Evolutionary conservation across 768 basidiomycete species (phyloP).

Genomic region (Omphalotus guepiniiformis): DNA sequence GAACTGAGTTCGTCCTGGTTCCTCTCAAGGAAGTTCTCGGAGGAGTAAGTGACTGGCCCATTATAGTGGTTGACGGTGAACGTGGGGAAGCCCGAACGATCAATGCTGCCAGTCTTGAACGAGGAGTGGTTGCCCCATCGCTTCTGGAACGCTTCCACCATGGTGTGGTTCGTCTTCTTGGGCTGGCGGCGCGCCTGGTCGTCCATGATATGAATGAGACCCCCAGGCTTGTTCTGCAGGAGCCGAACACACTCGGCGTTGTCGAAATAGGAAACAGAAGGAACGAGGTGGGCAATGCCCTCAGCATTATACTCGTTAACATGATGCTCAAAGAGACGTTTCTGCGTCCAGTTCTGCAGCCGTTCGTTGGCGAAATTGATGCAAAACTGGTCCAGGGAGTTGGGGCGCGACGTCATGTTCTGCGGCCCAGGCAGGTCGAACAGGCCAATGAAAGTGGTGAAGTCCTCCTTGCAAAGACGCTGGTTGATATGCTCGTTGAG

Average conservation of each 20-base stretch:
- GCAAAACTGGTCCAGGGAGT: slow-evolving; percentile 95
- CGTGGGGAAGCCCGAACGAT: slow-evolving; percentile 74
- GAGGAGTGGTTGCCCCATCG: slow-evolving; percentile 92
- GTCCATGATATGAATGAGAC: slow-evolving; percentile 96
- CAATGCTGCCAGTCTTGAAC: slow-evolving; percentile 77
- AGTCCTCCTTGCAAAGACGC: slow-evolving; percentile 91
- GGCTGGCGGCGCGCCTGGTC: slow-evolving; percentile 84
- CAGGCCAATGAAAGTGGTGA: slow-evolving; percentile 85
- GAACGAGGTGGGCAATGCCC: slow-evolving; percentile 67
- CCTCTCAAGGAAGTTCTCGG: slow-evolving; percentile 84
- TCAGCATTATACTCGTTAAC: slow-evolving; percentile 82
- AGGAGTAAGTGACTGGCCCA: slow-evolving; percentile 87
- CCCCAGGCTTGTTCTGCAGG: slow-evolving; percentile 82
- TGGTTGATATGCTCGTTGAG: slow-evolving; percentile 96
- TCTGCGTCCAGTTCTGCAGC: slow-evolving; percentile 78
- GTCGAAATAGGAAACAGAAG: slow-evolving; percentile 78
- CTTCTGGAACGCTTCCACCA: slow-evolving; percentile 93
- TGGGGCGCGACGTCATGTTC: slow-evolving; percentile 81
- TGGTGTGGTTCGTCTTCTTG: slow-evolving; percentile 90
- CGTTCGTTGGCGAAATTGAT: slow-evolving; percentile 97
- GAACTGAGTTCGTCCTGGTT: slow-evolving; percentile 89
- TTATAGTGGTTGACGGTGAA: slow-evolving; percentile 94
- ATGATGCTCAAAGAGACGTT: slow-evolving; percentile 74
- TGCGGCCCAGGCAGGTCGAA: slow-evolving; percentile 94
- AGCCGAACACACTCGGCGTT: slow-evolving; percentile 88